phyloP scores from a whole-genome alignment of 768 basidiomycete genomes.

The Suillus lakei region DNA sequence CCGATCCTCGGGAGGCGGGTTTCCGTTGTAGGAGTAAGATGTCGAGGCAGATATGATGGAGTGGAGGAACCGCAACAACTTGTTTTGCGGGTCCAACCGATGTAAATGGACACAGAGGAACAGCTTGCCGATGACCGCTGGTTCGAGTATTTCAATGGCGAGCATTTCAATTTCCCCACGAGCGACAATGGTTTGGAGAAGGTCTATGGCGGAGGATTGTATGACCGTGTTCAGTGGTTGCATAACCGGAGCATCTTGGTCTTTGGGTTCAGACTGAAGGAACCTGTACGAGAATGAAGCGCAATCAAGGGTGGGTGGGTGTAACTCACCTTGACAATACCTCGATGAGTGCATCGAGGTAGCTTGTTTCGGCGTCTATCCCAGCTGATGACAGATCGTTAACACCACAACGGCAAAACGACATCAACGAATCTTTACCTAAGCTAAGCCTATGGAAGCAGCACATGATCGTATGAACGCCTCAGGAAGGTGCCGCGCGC shows the following conservation, averaged over 20 bases:
- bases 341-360: slow-evolving; percentile 78
- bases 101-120: slow-evolving; percentile 71
- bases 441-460: slow-evolving; percentile 65
- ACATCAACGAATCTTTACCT: slow-evolving; percentile 43
- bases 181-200: slow-evolving; percentile 81
- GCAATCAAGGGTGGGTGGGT: background rate
- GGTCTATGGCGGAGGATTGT: slow-evolving; percentile 78
- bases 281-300: slow-evolving; percentile 48
- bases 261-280: slow-evolving; percentile 77
- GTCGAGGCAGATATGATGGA: slow-evolving; percentile 75
- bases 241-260: slow-evolving; percentile 53
- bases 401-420: slow-evolving; percentile 7
- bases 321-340: slow-evolving; percentile 72
- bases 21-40: slow-evolving; percentile 34
- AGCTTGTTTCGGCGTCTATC: slow-evolving; percentile 62
- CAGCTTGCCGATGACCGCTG: slow-evolving; percentile 73
- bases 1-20: slow-evolving; percentile 35
- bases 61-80: slow-evolving; percentile 89
- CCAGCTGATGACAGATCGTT: slow-evolving; percentile 29
- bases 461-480: slow-evolving; percentile 64
- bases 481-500: slow-evolving; percentile 67
- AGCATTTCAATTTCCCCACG: slow-evolving; percentile 77
- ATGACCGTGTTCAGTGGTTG: slow-evolving; percentile 62
- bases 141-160: slow-evolving; percentile 68
- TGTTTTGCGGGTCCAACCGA: slow-evolving; percentile 88